phyloP scores from a whole-genome alignment of 768 basidiomycete genomes.

The Boletus fagicola region DNA sequence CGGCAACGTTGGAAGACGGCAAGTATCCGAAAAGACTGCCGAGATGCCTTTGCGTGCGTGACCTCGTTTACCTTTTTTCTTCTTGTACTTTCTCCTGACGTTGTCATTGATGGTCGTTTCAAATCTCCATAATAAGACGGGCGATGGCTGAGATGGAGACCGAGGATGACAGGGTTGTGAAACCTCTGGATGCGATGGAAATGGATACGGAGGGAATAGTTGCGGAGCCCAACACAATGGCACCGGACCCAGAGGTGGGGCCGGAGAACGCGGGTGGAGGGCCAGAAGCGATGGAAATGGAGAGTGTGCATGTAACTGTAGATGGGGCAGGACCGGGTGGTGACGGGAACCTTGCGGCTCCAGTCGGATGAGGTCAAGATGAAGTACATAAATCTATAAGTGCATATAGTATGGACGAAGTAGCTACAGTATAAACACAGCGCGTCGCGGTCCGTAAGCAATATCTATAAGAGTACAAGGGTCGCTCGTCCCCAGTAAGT shows the following conservation, averaged over 20 bases:
- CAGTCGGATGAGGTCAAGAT: conserved; percentile 11
- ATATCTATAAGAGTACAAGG: not conserved
- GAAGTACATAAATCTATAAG: conserved; percentile 11
- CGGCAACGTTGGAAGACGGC: conserved; percentile 61
- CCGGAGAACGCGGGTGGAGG: not conserved
- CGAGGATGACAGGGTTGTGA: conserved; percentile 20
- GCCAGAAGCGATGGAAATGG: not conserved
- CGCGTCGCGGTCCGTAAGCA: not conserved
- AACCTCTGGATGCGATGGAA: conserved; percentile 2
- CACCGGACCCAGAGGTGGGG: not conserved
- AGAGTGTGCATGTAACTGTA: not conserved
- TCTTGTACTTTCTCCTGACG: no score
- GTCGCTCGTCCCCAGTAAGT: not conserved
- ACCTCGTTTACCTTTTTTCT: not conserved
- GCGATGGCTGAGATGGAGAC: conserved; percentile 51
- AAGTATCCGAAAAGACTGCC: conserved; percentile 51
- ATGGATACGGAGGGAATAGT: conserved; percentile 9
- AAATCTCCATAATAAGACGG: conserved; percentile 29
- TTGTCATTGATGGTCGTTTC: not conserved
- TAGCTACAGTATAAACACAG: not conserved
- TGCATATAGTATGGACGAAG: conserved; percentile 1
- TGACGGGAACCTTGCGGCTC: not conserved
- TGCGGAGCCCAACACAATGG: not conserved
- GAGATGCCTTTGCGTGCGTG: conserved; percentile 60
- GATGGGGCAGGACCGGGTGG: not conserved